Evolutionary conservation across 1,284 basidiomycete genomes (phyloP).

Genomic region (Naganishia sp.): DNA sequence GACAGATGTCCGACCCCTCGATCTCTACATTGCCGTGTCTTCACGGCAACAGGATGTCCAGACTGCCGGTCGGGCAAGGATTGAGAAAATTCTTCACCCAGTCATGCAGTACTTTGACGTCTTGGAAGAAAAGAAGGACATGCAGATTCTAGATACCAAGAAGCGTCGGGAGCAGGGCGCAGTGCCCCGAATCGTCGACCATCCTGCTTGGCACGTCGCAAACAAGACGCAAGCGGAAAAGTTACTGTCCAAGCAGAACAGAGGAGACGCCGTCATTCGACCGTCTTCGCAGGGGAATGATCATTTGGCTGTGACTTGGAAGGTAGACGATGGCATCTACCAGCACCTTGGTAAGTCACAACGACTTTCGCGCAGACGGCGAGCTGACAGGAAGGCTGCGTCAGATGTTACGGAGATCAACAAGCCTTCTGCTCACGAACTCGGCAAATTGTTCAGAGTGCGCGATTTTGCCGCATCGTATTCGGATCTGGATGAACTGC

Average conservation of each 20-base stretch:
- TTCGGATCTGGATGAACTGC: constrained; percentile 94
- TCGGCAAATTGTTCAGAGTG: constrained; percentile 72
- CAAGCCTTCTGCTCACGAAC: constrained; percentile 67
- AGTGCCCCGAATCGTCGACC: constrained; percentile 86
- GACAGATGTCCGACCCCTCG: constrained; percentile 66
- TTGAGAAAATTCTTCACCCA: constrained; percentile 37
- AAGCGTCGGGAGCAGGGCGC: constrained; percentile 77
- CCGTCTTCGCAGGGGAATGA: constrained; percentile 92
- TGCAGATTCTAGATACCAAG: constrained; percentile 65
- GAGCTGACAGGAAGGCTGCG: not conserved
- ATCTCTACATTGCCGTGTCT: constrained; percentile 75
- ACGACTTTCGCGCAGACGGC: not conserved
- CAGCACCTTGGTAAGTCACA: constrained; percentile 81
- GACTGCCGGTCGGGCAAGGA: constrained; percentile 42
- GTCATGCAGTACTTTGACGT: constrained; percentile 47
- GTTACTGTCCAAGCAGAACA: constrained; percentile 83
- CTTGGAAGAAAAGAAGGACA: constrained; percentile 31
- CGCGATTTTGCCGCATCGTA: constrained; percentile 55
- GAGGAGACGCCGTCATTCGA: constrained; percentile 92
- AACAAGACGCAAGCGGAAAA: constrained; percentile 87
- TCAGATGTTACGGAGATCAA: constrained; percentile 82
- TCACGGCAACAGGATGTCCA: constrained; percentile 70
- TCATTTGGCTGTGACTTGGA: constrained; percentile 98
- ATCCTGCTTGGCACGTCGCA: constrained; percentile 98
- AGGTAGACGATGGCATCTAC: constrained; percentile 93